Percentiles rank a stretch among this genome's conserved stretches.
These are phyloP conservation scores for Besnoitia besnoiti DNA, from an alignment of 169 alveolate genomes.

Conservation along the genomic window DNA sequence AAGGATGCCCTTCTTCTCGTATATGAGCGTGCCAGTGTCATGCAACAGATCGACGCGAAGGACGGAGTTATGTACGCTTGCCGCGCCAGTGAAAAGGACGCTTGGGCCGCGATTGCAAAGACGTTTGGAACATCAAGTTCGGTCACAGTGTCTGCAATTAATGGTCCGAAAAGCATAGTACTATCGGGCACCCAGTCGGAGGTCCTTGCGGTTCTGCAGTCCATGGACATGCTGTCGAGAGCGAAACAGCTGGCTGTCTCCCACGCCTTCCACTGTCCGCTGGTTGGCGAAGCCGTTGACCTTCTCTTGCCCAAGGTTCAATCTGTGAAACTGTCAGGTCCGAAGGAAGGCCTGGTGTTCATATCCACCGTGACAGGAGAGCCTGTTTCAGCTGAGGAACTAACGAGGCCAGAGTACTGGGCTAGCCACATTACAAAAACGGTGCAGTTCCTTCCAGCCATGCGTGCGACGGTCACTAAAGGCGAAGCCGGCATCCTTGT, in stretches of 20 bases:
- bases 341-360: constrained; percentile 39
- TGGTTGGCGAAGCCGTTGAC: constrained; percentile 59
- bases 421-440: constrained; percentile 60
- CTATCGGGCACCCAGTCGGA: constrained; percentile 69
- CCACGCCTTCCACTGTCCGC: constrained; percentile 73
- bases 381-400: constrained; percentile 36
- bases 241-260: constrained; percentile 66
- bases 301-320: constrained; percentile 36
- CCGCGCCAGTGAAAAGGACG: constrained; percentile 68
- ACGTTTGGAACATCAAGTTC: not conserved
- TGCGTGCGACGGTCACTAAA: constrained; percentile 26
- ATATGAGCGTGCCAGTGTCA: constrained; percentile 61
- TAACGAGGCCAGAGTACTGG: constrained; percentile 69
- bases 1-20: constrained; percentile 68
- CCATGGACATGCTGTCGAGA: constrained; percentile 41
- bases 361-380: constrained; percentile 70
- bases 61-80: constrained; percentile 74
- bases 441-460: constrained; percentile 65
- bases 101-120: constrained; percentile 27
- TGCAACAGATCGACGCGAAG: constrained; percentile 27
- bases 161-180: constrained; percentile 72
- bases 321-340: constrained; percentile 4
- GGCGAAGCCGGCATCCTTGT: constrained; percentile 53
- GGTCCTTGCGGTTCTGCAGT: constrained; percentile 50
- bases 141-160: constrained; percentile 65